phyloP scores from a whole-genome alignment of 345 rosid genomes.

The Populus nigra region DNA sequence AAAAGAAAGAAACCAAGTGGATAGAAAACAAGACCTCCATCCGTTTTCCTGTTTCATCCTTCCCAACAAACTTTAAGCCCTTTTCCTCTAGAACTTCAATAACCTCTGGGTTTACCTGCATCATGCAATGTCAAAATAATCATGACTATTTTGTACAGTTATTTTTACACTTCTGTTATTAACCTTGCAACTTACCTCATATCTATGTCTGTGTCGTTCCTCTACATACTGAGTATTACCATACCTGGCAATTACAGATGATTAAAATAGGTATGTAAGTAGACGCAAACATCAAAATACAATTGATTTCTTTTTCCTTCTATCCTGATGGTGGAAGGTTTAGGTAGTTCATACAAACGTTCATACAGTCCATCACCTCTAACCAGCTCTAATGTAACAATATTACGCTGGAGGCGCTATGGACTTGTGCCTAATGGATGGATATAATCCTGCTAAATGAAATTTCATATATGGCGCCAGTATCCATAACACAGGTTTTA shows the following conservation, averaged over 20 bases:
- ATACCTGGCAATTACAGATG: constrained; percentile 18
- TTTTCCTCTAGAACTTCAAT: constrained; percentile 26
- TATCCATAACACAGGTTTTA: constrained; percentile 8
- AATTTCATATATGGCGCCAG: neutral
- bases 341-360: neutral
- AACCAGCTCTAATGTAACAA: constrained; percentile 1
- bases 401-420: neutral
- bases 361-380: neutral
- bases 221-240: constrained; percentile 24
- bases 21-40: constrained; percentile 27
- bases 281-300: neutral
- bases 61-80: constrained; percentile 36
- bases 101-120: constrained; percentile 33
- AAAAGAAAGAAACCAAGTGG: neutral
- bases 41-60: constrained; percentile 38
- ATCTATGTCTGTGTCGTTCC: constrained; percentile 37
- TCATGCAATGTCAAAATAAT: neutral
- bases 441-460: neutral
- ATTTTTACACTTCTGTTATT: neutral
- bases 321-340: neutral
- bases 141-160: neutral
- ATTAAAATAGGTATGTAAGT: neutral
- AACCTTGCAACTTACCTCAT: constrained; percentile 29
- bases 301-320: neutral
- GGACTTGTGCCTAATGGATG: neutral